phyloP scores from a whole-genome alignment of 2,329 filamentous ascomycete genomes.

The Hymenoscyphus infarciens region DNA sequence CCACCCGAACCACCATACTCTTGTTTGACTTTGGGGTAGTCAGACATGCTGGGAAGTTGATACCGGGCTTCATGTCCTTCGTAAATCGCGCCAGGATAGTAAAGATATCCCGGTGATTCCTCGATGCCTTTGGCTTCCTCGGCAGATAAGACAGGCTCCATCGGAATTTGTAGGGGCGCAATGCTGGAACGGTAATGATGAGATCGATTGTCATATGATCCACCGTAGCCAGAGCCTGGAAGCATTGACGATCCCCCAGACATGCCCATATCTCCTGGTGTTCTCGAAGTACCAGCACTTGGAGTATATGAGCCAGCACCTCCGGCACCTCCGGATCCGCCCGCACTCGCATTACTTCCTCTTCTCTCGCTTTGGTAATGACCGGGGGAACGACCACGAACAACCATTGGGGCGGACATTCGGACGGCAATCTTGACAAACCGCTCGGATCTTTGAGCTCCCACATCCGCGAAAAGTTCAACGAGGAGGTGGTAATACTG shows the following conservation, averaged over 20 bases:
- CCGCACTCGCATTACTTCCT: conserved; percentile 50
- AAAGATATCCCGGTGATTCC: conserved; percentile 31
- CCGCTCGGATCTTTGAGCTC: conserved; percentile 35
- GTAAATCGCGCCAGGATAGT: conserved; percentile 33
- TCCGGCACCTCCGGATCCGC: conserved; percentile 38
- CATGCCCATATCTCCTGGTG: conserved; percentile 32
- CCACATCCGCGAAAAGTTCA: conserved; percentile 59
- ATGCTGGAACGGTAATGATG: conserved; percentile 29
- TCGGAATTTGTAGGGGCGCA: conserved; percentile 29
- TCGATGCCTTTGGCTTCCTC: conserved; percentile 34
- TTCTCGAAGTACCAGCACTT: conserved; percentile 24
- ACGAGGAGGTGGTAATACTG: conserved; percentile 71
- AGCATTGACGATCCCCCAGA: conserved; percentile 31
- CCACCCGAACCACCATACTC: conserved; percentile 23
- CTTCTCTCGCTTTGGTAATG: conserved; percentile 56
- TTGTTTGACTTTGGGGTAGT: conserved; percentile 32
- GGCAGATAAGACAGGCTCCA: conserved; percentile 32
- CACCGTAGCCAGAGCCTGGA: conserved; percentile 25
- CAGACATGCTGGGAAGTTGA: conserved; percentile 27
- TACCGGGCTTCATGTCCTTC: conserved; percentile 30
- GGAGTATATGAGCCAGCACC: conserved; percentile 32
- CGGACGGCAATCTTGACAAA: conserved; percentile 58
- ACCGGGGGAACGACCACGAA: conserved; percentile 62
- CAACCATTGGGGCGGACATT: conserved; percentile 60
- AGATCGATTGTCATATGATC: conserved; percentile 29